These are phyloP conservation scores for Pezizomycotina sp. DNA, from an alignment of 2,329 filamentous ascomycete species.

Conservation along the genomic window DNA sequence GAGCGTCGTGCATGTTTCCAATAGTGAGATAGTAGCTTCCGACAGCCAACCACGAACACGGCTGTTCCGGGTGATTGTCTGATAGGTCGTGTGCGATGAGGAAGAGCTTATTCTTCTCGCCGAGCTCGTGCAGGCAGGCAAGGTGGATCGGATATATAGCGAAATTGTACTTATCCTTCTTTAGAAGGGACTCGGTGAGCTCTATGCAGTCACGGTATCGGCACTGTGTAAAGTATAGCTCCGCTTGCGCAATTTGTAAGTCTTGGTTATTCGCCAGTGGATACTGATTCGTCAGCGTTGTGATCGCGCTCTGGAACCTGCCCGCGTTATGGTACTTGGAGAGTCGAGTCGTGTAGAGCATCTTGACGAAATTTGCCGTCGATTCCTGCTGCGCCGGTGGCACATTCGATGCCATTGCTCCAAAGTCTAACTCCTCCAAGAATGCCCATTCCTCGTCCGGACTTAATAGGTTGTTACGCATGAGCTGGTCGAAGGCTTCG, in stretches of 20 bases:
- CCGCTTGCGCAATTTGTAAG: constrained; percentile 73
- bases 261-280: constrained; percentile 74
- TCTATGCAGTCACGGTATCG: constrained; percentile 73
- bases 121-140: constrained; percentile 75
- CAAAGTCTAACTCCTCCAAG: constrained; percentile 76
- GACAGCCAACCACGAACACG: constrained; percentile 84
- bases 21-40: constrained; percentile 89
- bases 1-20: constrained; percentile 76
- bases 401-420: constrained; percentile 50
- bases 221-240: constrained; percentile 86
- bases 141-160: constrained; percentile 77
- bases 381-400: constrained; percentile 41
- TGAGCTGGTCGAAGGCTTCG: constrained; percentile 93
- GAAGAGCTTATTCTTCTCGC: constrained; percentile 75
- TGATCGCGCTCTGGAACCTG: constrained; percentile 68
- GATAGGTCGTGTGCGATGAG: constrained; percentile 82
- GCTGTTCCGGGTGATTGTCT: constrained; percentile 77
- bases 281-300: constrained; percentile 87
- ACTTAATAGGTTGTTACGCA: constrained; percentile 84
- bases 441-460: constrained; percentile 84
- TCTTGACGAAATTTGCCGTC: constrained; percentile 82
- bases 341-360: constrained; percentile 86
- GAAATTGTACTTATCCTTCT: constrained; percentile 77
- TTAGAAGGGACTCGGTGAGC: constrained; percentile 68
- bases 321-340: constrained; percentile 86